These are phyloP conservation scores for Syzygium jambos DNA, from an alignment of 345 rosid genomes.

Conservation along the genomic window DNA sequence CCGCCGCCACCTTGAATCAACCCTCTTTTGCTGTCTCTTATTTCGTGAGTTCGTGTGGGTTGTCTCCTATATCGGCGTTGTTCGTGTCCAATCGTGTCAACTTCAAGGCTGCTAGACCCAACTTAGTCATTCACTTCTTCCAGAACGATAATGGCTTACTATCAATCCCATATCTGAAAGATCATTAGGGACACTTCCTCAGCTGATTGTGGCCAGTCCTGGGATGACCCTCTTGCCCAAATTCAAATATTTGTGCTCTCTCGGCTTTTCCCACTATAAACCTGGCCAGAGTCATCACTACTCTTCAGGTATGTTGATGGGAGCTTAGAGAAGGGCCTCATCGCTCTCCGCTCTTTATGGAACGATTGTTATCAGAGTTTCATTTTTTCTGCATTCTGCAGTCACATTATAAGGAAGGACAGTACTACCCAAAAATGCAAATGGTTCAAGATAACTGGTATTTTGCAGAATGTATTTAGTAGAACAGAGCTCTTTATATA, in stretches of 20 bases:
- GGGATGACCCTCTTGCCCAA: constrained; percentile 21
- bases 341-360: background rate
- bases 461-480: background rate
- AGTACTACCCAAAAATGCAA: background rate
- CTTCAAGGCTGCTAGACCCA: constrained; percentile 2
- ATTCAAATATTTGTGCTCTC: constrained; percentile 16
- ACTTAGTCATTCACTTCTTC: constrained; percentile 4
- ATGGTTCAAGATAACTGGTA: background rate
- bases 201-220: background rate
- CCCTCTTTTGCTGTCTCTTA: background rate
- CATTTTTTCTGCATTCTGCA: background rate
- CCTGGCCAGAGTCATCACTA: background rate
- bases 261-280: constrained; percentile 12
- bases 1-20: background rate
- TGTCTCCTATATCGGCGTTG: background rate
- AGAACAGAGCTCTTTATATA: background rate
- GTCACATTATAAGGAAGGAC: background rate
- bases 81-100: background rate
- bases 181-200: background rate
- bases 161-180: constrained; percentile 5
- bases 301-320: background rate
- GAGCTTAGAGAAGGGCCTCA: background rate
- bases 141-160: constrained; percentile 8
- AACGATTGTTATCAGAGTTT: too few species aligned
- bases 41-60: background rate